Conservation (phyloP, 495 filamentous ascomycete genomes). For the Aspergillus sparsus region DNA sequence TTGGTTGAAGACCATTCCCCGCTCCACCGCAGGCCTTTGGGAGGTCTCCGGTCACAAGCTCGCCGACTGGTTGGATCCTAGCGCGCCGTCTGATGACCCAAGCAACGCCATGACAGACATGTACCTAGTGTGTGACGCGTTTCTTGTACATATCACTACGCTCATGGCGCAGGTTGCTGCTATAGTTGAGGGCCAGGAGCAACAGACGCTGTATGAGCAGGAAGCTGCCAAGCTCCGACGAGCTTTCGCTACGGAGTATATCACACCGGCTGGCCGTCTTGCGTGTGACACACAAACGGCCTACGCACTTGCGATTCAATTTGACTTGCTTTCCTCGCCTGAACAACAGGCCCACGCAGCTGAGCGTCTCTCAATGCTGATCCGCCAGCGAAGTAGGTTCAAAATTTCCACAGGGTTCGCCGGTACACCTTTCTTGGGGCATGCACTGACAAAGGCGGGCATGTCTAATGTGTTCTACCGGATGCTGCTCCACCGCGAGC, state of each 20-base stretch:
- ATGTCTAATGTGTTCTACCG: conserved; percentile 33
- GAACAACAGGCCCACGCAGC: conserved; percentile 35
- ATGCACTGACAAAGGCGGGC: conserved; percentile 40
- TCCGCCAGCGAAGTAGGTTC: conserved; percentile 36
- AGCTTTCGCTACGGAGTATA: conserved; percentile 46
- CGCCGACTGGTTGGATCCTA: conserved; percentile 57
- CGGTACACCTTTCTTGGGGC: conserved; percentile 51
- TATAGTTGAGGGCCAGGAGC: conserved; percentile 30
- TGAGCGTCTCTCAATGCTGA: conserved; percentile 35
- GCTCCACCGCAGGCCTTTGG: conserved; percentile 36
- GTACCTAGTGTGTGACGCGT: conserved; percentile 42
- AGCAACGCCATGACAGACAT: conserved; percentile 49
- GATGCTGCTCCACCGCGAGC: conserved; percentile 40
- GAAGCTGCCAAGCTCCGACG: conserved; percentile 11
- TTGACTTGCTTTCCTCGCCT: conserved; percentile 33
- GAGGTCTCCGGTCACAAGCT: conserved; percentile 38
- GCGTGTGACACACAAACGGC: conserved; percentile 52
- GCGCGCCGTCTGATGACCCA: conserved; percentile 45
- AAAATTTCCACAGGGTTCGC: conserved; percentile 55
- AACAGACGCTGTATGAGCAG: conserved; percentile 28
- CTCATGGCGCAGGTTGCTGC: conserved; percentile 27
- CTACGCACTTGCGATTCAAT: conserved; percentile 43
- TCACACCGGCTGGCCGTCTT: conserved; percentile 39
- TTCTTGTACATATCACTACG: conserved; percentile 27
- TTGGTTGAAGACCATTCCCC: neutral